Conservation (phyloP, 2,329 filamentous ascomycete species). For the Fusarium coicis region DNA sequence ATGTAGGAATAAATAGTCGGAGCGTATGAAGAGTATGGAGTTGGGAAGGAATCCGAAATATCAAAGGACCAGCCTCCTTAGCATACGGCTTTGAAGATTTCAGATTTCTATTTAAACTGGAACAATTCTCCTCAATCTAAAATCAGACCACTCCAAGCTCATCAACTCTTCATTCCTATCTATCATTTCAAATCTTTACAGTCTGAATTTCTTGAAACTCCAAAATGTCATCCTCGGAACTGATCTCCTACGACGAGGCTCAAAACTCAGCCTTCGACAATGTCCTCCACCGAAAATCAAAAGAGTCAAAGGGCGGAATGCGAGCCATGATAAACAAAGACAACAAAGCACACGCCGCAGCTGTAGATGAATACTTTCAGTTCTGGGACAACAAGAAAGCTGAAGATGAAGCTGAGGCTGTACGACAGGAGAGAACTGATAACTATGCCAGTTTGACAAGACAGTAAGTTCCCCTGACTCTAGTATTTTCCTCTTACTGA, state of each 20-base stretch:
- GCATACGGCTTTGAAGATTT: neutral
- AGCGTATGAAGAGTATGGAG: neutral
- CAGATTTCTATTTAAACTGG: constrained; percentile 19
- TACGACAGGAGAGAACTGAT: constrained; percentile 72
- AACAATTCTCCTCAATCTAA: neutral
- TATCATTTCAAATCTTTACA: accelerated
- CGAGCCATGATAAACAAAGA: constrained; percentile 85
- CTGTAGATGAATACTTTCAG: constrained; percentile 89
- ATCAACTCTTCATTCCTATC: accelerated
- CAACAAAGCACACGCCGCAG: constrained; percentile 74
- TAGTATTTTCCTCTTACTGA: accelerated
- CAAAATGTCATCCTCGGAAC: constrained; percentile 48
- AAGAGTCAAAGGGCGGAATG: constrained; percentile 74
- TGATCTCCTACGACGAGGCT: constrained; percentile 81
- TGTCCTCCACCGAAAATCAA: constrained; percentile 77
- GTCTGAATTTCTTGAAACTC: neutral
- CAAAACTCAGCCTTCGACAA: constrained; percentile 89
- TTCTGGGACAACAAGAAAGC: constrained; percentile 86
- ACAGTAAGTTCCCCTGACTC: constrained; percentile 68
- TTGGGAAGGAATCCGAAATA: neutral
- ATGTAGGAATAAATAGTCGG: neutral
- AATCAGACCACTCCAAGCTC: neutral
- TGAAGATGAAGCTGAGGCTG: constrained; percentile 79
- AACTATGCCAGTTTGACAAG: constrained; percentile 90
- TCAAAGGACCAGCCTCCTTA: neutral